A percentile compares a stretch with the other conserved stretches of the same genome.
These are phyloP conservation scores for Cinnamomum micranthum DNA, from an alignment of 164 flowering plant species.

Conservation along the genomic window DNA sequence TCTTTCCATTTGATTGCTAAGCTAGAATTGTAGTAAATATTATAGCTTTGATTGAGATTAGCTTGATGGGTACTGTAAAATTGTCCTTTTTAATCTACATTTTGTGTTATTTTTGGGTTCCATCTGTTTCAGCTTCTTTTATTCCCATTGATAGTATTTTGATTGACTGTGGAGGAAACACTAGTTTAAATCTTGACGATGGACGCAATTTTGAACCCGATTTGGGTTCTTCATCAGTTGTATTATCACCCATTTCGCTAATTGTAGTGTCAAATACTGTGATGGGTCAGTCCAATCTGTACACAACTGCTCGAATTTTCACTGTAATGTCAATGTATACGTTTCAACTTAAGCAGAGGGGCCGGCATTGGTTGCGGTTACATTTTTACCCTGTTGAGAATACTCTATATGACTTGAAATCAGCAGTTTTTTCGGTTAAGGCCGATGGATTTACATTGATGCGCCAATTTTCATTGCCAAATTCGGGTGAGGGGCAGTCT, in stretches of 20 bases:
- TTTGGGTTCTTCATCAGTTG: constrained; percentile 16
- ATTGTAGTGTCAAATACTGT: constrained; percentile 20
- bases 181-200: constrained; percentile 5
- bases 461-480: constrained; percentile 30
- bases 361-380: constrained; percentile 45
- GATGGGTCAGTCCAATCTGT: constrained; percentile 13
- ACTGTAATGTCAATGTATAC: constrained; percentile 25
- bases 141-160: constrained; percentile 30
- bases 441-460: constrained; percentile 33
- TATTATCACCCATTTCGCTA: constrained; percentile 25
- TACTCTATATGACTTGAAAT: constrained; percentile 25
- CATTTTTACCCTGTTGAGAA: constrained; percentile 35
- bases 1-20: not conserved
- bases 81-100: constrained; percentile 6
- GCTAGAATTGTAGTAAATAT: not conserved
- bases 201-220: constrained; percentile 37
- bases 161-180: constrained; percentile 35
- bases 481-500: constrained; percentile 4
- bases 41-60: constrained; percentile 8
- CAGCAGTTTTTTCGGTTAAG: constrained; percentile 34
- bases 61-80: constrained; percentile 17
- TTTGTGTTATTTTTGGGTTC: constrained; percentile 10
- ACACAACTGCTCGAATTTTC: constrained; percentile 36
- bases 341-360: constrained; percentile 22
- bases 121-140: constrained; percentile 17